phyloP scores from a whole-genome alignment of 1,139 yeast genomes.

The Debaryomycetaceae sp. region DNA sequence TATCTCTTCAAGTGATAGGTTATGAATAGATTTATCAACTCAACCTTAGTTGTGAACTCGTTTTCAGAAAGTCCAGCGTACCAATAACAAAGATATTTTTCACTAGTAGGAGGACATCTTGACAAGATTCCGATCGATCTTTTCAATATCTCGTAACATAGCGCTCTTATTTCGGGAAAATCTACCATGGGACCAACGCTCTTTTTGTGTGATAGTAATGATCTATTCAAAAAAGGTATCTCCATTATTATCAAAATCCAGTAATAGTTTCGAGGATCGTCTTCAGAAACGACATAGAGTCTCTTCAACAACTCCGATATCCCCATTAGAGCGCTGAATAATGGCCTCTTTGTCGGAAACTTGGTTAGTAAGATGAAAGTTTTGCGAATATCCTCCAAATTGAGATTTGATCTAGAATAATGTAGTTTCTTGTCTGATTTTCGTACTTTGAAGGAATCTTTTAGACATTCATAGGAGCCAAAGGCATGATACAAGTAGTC shows the following conservation, averaged over 20 bases:
- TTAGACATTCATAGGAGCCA: conserved; percentile 37
- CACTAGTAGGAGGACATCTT: conserved; percentile 38
- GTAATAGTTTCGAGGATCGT: conserved; percentile 36
- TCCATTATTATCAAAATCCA: conserved; percentile 65
- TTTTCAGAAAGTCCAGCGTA: conserved; percentile 40
- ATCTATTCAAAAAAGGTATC: conserved; percentile 52
- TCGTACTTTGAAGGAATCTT: conserved; percentile 45
- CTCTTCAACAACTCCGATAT: conserved; percentile 47
- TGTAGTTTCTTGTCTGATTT: conserved; percentile 20
- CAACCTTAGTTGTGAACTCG: conserved; percentile 48
- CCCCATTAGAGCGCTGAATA: conserved; percentile 49
- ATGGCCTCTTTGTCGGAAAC: conserved; percentile 60
- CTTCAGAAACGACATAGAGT: conserved; percentile 28
- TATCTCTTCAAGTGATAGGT: conserved; percentile 56
- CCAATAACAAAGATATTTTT: conserved; percentile 55
- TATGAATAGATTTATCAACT: conserved; percentile 58
- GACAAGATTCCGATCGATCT: conserved; percentile 65
- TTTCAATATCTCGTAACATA: conserved; percentile 64
- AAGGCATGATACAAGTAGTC: conserved; percentile 40
- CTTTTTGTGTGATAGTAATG: conserved; percentile 34
- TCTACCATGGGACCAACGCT: conserved; percentile 29
- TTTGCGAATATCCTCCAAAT: conserved; percentile 40
- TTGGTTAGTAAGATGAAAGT: conserved; percentile 40
- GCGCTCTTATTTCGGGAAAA: conserved; percentile 48
- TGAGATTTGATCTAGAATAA: conserved; percentile 43